Evolutionary conservation across 78 protist species (phyloP).

Genomic region (Ministeria vibrans): DNA sequence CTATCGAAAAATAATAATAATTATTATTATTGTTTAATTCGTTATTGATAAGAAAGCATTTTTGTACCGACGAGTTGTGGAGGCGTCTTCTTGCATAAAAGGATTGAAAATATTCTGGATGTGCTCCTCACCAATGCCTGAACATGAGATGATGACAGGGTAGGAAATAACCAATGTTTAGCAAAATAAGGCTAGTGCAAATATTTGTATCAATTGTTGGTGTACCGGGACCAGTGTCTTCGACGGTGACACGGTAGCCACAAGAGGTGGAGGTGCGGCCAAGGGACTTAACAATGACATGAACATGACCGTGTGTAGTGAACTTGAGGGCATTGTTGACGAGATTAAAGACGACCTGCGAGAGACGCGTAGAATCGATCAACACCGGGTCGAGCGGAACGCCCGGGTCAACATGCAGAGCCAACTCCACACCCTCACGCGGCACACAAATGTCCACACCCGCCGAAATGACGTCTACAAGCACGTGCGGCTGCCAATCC

Average conservation of each 20-base stretch:
- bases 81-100: constrained; percentile 28
- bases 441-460: too few relatives aligned
- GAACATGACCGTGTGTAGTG: not conserved
- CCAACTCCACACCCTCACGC: not conserved
- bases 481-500: too few relatives aligned
- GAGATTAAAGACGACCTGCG: constrained; percentile 3
- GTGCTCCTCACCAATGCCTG: constrained; percentile 7
- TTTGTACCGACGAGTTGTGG: constrained; percentile 3
- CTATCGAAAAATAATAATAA: too few relatives aligned
- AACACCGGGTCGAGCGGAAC: not conserved
- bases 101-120: constrained; percentile 14
- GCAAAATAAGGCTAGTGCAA: too few relatives aligned
- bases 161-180: too few relatives aligned
- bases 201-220: too few relatives aligned
- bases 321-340: constrained; percentile 14
- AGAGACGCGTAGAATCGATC: not conserved
- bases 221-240: constrained; percentile 38
- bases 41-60: too few relatives aligned
- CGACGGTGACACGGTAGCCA: not conserved
- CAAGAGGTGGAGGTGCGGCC: too few relatives aligned
- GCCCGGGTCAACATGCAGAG: not conserved
- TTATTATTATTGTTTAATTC: too few relatives aligned
- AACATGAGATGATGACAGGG: too few relatives aligned
- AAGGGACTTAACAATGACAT: too few relatives aligned
- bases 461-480: too few relatives aligned